Percentiles rank a stretch among this genome's conserved stretches.
Conservation (phyloP, 805 yeast genomes). For the Priceomyces medius region DNA sequence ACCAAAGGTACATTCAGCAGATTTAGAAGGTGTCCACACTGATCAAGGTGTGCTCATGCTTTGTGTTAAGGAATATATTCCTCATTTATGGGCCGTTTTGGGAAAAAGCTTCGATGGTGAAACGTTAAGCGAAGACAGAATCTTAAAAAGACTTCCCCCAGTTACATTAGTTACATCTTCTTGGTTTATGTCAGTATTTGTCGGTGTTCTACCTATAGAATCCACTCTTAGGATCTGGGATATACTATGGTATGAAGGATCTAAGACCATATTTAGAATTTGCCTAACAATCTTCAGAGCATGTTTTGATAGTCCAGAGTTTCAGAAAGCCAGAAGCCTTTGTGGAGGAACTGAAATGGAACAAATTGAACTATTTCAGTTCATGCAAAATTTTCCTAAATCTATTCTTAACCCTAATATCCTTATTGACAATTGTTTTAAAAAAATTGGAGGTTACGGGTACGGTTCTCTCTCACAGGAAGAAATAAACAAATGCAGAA, state of each 20-base stretch:
- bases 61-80: slow-evolving; percentile 79
- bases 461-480: slow-evolving; percentile 77
- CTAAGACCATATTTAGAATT: slow-evolving; percentile 79
- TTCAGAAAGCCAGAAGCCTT: slow-evolving; percentile 28
- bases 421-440: slow-evolving; percentile 73
- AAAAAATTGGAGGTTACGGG: slow-evolving; percentile 60
- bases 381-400: slow-evolving; percentile 81
- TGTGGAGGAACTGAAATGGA: slow-evolving; percentile 31
- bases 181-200: slow-evolving; percentile 98
- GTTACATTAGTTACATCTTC: slow-evolving; percentile 90
- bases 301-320: slow-evolving; percentile 60
- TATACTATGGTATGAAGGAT: slow-evolving; percentile 87
- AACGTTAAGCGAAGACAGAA: slow-evolving; percentile 44
- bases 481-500: slow-evolving; percentile 75
- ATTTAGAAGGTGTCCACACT: slow-evolving; percentile 89
- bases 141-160: slow-evolving; percentile 79
- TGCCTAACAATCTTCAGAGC: slow-evolving; percentile 77
- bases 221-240: slow-evolving; percentile 92
- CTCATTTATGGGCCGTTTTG: slow-evolving; percentile 67
- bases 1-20: slow-evolving; percentile 89
- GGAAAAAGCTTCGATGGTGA: slow-evolving; percentile 41
- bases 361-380: slow-evolving; percentile 65
- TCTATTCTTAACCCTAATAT: slow-evolving; percentile 64
- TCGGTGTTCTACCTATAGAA: slow-evolving; percentile 87
- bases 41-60: slow-evolving; percentile 94